Percentiles rank a stretch among this genome's conserved stretches.
Conservation (phyloP, 495 filamentous ascomycete species). For the Podospora australis region DNA sequence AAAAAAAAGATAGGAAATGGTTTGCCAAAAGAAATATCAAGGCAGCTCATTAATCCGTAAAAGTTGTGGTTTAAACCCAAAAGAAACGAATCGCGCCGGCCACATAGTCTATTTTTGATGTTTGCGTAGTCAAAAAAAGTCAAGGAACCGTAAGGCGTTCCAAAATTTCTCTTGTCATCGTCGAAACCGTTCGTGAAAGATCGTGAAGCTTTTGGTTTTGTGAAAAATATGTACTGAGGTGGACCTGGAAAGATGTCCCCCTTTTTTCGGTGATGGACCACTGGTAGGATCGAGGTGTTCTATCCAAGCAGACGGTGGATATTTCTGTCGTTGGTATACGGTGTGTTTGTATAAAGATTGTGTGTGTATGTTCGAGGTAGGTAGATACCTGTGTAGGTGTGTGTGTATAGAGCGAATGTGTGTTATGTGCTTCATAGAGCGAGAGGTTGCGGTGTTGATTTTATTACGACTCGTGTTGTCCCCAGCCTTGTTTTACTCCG, state of each 20-base stretch:
- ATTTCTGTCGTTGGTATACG: background rate
- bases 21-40: background rate
- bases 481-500: constrained; percentile 39
- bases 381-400: constrained; percentile 1
- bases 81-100: background rate
- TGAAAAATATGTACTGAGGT: background rate
- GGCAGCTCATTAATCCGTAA: constrained; percentile 7
- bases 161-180: constrained; percentile 6
- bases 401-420: background rate
- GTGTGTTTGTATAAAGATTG: constrained; percentile 2
- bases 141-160: constrained; percentile 14
- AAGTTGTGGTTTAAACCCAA: too few species aligned
- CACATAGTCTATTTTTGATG: constrained; percentile 1
- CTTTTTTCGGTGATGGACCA: background rate
- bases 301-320: background rate
- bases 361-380: background rate
- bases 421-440: background rate
- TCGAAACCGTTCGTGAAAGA: constrained; percentile 18
- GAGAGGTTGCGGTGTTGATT: background rate
- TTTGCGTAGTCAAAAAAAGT: background rate
- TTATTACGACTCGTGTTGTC: background rate
- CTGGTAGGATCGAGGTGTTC: background rate
- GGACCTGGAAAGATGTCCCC: background rate
- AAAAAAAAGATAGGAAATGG: background rate
- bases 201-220: constrained; percentile 12